phyloP scores from a whole-genome alignment of 768 basidiomycete genomes.

The Pleurotus platypus region DNA sequence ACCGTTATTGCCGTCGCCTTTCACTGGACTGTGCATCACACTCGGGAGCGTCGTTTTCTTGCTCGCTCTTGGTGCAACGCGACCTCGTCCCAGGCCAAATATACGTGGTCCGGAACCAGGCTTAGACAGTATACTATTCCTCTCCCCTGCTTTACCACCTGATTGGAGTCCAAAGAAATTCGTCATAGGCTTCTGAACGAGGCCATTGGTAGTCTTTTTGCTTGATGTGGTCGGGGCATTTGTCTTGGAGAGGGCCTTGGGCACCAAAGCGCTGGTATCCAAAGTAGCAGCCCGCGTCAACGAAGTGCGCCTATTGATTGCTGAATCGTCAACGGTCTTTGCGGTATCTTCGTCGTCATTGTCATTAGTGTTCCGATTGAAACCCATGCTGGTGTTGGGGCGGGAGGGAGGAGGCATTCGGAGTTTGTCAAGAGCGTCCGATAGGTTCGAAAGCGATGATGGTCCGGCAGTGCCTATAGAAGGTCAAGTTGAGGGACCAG shows the following conservation, averaged over 20 bases:
- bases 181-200: constrained; percentile 1
- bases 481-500: constrained; percentile 15
- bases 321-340: constrained; percentile 19
- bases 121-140: neutral
- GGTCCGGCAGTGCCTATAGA: constrained; percentile 19
- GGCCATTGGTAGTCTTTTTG: neutral
- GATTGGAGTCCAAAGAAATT: neutral
- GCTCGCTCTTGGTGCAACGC: constrained; percentile 35
- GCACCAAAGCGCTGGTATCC: neutral
- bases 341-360: constrained; percentile 19
- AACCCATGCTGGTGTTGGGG: constrained; percentile 71
- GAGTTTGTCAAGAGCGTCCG: constrained; percentile 69
- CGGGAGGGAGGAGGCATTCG: constrained; percentile 59
- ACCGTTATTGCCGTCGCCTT: constrained; percentile 26
- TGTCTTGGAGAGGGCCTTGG: neutral
- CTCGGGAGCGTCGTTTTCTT: constrained; percentile 43
- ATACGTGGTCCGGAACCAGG: constrained; percentile 12
- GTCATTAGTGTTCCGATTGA: constrained; percentile 36
- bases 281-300: neutral
- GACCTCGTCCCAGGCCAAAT: constrained; percentile 22
- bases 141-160: neutral
- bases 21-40: constrained; percentile 47
- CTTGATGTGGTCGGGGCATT: neutral
- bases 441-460: constrained; percentile 60
- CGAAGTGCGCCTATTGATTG: neutral